Conservation (phyloP, 768 basidiomycete genomes). For the Tricholoma hemisulphureum region DNA sequence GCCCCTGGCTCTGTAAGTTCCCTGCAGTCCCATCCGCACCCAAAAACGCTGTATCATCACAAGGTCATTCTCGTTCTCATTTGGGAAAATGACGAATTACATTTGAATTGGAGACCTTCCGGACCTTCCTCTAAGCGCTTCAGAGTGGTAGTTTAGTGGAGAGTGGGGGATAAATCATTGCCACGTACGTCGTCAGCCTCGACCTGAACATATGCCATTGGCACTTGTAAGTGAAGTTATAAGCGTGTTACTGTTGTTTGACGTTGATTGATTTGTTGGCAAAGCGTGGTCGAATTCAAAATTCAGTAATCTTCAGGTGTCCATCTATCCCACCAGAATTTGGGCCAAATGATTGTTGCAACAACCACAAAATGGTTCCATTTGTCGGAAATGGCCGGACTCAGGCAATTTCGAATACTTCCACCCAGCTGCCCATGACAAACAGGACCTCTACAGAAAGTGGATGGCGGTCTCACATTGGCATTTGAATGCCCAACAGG, state of each 20-base stretch:
- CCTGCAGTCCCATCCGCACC: slow-evolving; percentile 39
- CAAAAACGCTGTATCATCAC: slow-evolving; percentile 49
- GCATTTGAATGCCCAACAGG: neutral
- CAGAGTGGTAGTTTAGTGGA: neutral
- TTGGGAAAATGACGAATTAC: slow-evolving; percentile 30
- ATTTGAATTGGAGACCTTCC: slow-evolving; percentile 72
- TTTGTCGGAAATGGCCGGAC: neutral
- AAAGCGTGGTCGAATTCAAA: no score
- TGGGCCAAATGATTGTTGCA: no score
- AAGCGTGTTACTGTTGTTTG: neutral
- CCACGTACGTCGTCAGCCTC: slow-evolving; percentile 65
- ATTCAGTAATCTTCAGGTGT: no score
- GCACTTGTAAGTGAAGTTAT: neutral
- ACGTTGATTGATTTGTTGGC: neutral
- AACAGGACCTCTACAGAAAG: neutral
- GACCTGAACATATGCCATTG: slow-evolving; percentile 70
- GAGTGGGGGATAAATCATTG: neutral
- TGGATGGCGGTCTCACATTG: slow-evolving; percentile 30
- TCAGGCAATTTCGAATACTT: no score
- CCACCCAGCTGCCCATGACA: neutral
- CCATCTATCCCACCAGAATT: neutral
- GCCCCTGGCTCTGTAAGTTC: slow-evolving; percentile 26
- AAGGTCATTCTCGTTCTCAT: neutral
- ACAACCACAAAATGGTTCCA: neutral
- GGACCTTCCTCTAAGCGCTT: slow-evolving; percentile 65